Conservation (phyloP, 805 yeast genomes). For the Teunomyces lycoperdinae region DNA sequence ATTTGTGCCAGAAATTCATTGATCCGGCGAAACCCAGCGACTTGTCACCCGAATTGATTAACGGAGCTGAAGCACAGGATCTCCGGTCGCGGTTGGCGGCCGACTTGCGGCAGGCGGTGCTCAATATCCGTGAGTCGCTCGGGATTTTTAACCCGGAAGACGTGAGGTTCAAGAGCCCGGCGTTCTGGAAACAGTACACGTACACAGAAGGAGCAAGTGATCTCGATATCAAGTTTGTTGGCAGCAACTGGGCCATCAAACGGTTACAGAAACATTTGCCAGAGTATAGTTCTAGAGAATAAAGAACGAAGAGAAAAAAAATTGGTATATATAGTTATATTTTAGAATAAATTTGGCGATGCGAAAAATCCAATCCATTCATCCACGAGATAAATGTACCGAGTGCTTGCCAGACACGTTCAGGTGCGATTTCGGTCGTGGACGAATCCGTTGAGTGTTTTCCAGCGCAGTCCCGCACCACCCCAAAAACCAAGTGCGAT, state of each 20-base stretch:
- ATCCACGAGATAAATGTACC: background rate
- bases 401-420: background rate
- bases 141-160: constrained; percentile 61
- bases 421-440: constrained; percentile 8
- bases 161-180: constrained; percentile 60
- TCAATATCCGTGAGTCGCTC: constrained; percentile 37
- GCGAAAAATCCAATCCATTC: background rate
- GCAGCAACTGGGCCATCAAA: constrained; percentile 80
- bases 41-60: constrained; percentile 56
- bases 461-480: constrained; percentile 2
- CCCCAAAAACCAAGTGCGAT: background rate
- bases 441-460: constrained; percentile 17
- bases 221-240: constrained; percentile 68
- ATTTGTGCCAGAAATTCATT: constrained; percentile 52
- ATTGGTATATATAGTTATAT: background rate
- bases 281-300: background rate
- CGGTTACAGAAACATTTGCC: constrained; percentile 56
- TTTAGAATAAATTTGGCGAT: background rate
- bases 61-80: constrained; percentile 61
- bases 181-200: constrained; percentile 75
- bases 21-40: constrained; percentile 55
- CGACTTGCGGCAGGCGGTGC: constrained; percentile 62
- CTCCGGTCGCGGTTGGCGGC: constrained; percentile 71
- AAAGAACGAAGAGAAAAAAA: background rate
- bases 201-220: constrained; percentile 61